A percentile compares a stretch with the other conserved stretches of the same genome.
phyloP scores from a whole-genome alignment of 345 rosid species.

The Dovyalis caffra region DNA sequence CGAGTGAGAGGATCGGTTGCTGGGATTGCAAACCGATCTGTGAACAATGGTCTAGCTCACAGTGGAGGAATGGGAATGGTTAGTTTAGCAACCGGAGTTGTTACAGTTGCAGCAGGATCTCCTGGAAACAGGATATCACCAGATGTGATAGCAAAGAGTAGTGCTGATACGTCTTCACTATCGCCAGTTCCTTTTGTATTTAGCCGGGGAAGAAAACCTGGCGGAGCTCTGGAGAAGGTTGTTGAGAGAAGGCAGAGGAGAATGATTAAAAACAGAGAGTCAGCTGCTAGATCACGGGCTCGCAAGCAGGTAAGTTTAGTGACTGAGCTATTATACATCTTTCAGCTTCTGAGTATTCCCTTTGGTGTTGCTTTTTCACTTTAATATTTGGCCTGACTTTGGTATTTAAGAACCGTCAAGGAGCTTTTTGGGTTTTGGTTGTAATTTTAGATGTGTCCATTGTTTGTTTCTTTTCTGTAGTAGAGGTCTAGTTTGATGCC shows the following conservation, averaged over 20 bases:
- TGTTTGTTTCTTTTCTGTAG: neutral
- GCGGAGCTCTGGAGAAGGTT: conserved; percentile 78
- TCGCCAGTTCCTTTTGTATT: conserved; percentile 75
- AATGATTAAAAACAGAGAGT: conserved; percentile 98
- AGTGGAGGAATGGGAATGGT: conserved; percentile 41
- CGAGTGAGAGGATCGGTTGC: conserved; percentile 34
- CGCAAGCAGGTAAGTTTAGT: conserved; percentile 79
- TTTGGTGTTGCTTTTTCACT: neutral
- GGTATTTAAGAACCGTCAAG: neutral
- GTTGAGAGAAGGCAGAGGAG: conserved; percentile 95
- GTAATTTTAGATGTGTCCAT: neutral
- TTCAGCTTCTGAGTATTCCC: neutral
- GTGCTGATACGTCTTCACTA: conserved; percentile 62
- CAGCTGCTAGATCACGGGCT: conserved; percentile 98
- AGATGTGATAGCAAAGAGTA: conserved; percentile 64
- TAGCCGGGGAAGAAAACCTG: conserved; percentile 66
- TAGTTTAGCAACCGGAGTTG: conserved; percentile 37
- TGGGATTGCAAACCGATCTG: conserved; percentile 41
- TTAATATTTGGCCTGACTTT: neutral
- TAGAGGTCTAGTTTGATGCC: neutral
- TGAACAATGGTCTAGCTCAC: conserved; percentile 42
- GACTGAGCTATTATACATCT: conserved; percentile 17
- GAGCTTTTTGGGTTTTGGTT: neutral
- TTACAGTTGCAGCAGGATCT: conserved; percentile 47
- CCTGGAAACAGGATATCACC: conserved; percentile 71